Percentiles rank a stretch among this genome's conserved stretches.
Evolutionary conservation across 1,284 basidiomycete species (phyloP).

Genomic region (Papiliotrema terrestris): DNA sequence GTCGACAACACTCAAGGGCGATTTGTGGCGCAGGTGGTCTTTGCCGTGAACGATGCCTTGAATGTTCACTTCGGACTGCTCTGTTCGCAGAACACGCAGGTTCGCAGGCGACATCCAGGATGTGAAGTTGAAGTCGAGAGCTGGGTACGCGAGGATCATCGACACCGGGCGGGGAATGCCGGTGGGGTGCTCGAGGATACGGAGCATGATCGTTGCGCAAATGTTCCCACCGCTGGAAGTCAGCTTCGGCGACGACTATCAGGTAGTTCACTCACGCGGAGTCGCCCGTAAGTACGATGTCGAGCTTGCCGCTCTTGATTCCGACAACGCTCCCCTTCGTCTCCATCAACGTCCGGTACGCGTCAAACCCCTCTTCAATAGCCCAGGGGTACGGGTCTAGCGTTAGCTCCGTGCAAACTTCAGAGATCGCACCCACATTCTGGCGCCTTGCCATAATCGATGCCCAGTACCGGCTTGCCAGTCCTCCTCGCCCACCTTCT

Average conservation of each 20-base stretch:
- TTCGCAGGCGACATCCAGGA: constrained; percentile 94
- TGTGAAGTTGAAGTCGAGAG: constrained; percentile 92
- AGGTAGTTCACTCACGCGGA: constrained; percentile 71
- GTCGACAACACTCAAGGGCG: constrained; percentile 80
- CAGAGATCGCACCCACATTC: constrained; percentile 63
- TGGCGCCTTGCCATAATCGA: constrained; percentile 95
- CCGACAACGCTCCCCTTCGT: constrained; percentile 77
- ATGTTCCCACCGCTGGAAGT: constrained; percentile 72
- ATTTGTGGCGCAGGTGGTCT: constrained; percentile 80
- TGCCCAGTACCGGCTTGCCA: constrained; percentile 73
- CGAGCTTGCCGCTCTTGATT: constrained; percentile 64
- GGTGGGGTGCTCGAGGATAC: constrained; percentile 65
- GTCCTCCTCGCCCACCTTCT: constrained; percentile 78
- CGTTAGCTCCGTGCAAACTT: background rate
- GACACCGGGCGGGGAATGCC: constrained; percentile 63
- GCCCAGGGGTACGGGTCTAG: constrained; percentile 92
- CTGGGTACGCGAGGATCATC: constrained; percentile 68
- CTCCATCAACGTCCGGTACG: constrained; percentile 75
- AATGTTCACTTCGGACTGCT: constrained; percentile 66
- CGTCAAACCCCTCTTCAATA: constrained; percentile 89
- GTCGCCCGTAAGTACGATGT: constrained; percentile 77
- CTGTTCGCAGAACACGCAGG: constrained; percentile 71
- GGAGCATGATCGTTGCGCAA: constrained; percentile 74
- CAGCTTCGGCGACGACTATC: background rate
- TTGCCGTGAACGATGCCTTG: constrained; percentile 71